A percentile compares a stretch with the other conserved stretches of the same genome.
These are phyloP conservation scores for Dothistroma pini DNA, from an alignment of 2,329 filamentous ascomycete species.

Conservation along the genomic window DNA sequence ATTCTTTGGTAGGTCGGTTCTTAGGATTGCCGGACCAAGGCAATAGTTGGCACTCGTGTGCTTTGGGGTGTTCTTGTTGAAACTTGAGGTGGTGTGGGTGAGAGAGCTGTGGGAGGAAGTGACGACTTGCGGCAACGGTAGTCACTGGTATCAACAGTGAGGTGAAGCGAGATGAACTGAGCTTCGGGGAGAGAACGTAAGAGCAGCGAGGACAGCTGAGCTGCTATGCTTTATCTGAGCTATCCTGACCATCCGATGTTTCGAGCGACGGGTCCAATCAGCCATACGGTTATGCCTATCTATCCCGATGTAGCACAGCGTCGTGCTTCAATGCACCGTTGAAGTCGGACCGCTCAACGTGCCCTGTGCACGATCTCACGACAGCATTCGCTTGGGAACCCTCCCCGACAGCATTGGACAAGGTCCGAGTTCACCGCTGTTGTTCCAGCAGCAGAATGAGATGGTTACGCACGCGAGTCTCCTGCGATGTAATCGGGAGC, in stretches of 20 bases:
- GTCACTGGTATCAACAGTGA: not conserved
- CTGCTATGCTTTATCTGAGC: not conserved
- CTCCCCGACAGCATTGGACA: not conserved
- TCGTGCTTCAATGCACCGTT: not conserved
- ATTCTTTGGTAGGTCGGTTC: slow-evolving; percentile 27
- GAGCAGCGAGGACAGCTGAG: not conserved
- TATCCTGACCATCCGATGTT: not conserved
- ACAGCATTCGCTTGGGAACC: not conserved
- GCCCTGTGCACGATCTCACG: not conserved
- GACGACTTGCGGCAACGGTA: not conserved
- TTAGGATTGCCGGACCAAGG: not conserved
- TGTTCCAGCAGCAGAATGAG: not conserved
- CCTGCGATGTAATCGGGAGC: not conserved
- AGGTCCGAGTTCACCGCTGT: not conserved
- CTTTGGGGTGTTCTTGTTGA: not conserved
- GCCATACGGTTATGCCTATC: not conserved
- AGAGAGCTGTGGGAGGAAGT: not conserved
- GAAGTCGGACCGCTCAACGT: not conserved
- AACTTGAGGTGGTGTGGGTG: not conserved
- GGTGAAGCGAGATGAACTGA: not conserved
- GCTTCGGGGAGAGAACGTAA: not conserved
- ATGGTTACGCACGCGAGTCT: not conserved
- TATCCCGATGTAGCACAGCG: not conserved
- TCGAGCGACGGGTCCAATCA: not conserved
- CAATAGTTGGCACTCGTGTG: not conserved